Evolutionary conservation across 495 filamentous ascomycete species (phyloP), one percentile per base, ranked within the genome.

Genomic region (Jackrogersella multiformis): DNA sequence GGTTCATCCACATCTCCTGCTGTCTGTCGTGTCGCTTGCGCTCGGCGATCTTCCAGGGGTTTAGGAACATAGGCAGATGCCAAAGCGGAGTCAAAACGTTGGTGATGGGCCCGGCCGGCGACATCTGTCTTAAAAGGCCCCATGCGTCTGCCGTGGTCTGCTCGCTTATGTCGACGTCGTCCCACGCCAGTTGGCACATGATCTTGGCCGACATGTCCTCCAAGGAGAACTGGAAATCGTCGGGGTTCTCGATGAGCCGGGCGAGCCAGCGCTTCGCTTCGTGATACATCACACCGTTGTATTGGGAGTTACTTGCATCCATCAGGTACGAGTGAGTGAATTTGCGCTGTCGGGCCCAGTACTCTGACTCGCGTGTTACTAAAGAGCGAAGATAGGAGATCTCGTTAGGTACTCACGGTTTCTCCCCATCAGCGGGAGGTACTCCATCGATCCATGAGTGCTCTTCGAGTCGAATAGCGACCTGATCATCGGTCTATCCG

Each of bases 391-490:
- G 15, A 28, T 13, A 13, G 13, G n/a, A 3, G 42, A 24, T 51
- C 39, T n/a, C 13, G 42, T 23, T 16, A 20, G 23, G 18, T 5
- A 70, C 77, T 70, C 52, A 79, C 77, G 66, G 58, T 79, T 80
- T 52, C 69, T 74, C 15, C 76, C 78, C 78, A 80, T 80, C 44
- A 80, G 35, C 13, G 77, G 77, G 5, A 79, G 69, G 13, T 80
- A 80, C 41, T 79, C 77, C 78, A 75, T 77, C 8, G 76, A 78
- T 1, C 77, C 77, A 32, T 74, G 1, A 0, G 70, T 68, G 39
- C 71, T 76, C 59, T 81, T 81, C 4, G 78, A 79, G 65, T 81
- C 79, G 59, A 77, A 71, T 23, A 81, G 61, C 13, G 79, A 80
- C 44, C 64, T 71, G 26, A 82, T 74, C 5, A 70, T 56, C 0